Conservation (phyloP, 2,329 filamentous ascomycete species). For the Fusarium gaditjirri region DNA sequence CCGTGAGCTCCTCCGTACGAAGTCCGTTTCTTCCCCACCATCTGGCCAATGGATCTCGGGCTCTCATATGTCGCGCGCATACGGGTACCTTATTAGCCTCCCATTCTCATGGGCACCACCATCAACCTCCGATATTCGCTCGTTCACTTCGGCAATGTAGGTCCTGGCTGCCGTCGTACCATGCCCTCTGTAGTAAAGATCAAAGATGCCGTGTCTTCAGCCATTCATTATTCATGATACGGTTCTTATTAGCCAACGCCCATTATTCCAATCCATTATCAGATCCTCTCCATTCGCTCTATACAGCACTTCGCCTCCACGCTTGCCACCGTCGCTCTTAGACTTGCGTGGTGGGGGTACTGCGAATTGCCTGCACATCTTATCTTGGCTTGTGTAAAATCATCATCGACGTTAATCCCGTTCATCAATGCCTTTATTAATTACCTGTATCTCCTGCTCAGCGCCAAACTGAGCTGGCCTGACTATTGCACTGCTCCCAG, state of each 20-base stretch:
- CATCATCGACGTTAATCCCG: slow-evolving; percentile 30
- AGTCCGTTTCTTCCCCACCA: slow-evolving; percentile 24
- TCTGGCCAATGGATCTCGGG: slow-evolving; percentile 3
- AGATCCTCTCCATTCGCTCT: slow-evolving; percentile 37
- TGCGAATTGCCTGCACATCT: slow-evolving; percentile 19
- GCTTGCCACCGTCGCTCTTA: slow-evolving; percentile 23
- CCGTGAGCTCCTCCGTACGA: slow-evolving; percentile 12
- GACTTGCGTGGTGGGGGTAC: slow-evolving; percentile 27
- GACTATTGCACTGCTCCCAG: slow-evolving; percentile 3
- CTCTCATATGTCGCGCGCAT: slow-evolving; percentile 22
- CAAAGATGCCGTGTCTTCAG: slow-evolving; percentile 15
- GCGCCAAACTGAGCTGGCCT: slow-evolving; percentile 26
- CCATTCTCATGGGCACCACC: slow-evolving; percentile 14
- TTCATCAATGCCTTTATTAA: slow-evolving; percentile 6
- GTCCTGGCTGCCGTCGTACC: slow-evolving; percentile 25
- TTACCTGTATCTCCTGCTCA: background rate
- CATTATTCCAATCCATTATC: slow-evolving; percentile 37
- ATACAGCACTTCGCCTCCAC: slow-evolving; percentile 20
- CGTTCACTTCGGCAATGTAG: slow-evolving; percentile 17
- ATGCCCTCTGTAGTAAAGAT: slow-evolving; percentile 31
- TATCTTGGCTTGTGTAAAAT: slow-evolving; percentile 33
- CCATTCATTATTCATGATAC: slow-evolving; percentile 30
- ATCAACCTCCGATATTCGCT: slow-evolving; percentile 34
- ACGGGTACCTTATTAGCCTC: slow-evolving; percentile 20
- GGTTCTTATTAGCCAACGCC: slow-evolving; percentile 40